Evolutionary conservation across 2,329 filamentous ascomycete species (phyloP), one percentile per base, ranked within the genome.

Genomic region (Ophiostoma ips): DNA sequence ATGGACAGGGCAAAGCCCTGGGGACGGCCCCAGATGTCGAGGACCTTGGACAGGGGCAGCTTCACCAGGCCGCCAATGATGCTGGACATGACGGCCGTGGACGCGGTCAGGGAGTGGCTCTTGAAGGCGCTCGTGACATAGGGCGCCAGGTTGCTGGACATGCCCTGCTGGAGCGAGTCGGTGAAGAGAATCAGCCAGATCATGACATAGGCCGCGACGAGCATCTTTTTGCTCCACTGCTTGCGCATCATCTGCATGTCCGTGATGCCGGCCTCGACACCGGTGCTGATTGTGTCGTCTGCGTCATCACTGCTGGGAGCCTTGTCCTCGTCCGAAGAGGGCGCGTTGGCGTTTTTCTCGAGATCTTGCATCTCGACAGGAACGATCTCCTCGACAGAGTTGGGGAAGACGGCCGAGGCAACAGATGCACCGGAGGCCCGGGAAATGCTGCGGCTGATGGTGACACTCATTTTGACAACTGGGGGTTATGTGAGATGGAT

Each of bases 21-120:
- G 16, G 75, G 69, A 41, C 76, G 72, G 52, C 75, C 77, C 64
- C 73, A 80, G 18, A 79, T 64, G 62, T 80, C 73, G 41, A 78
- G 67, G 16, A 79, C 63, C 58, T 80, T 80, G 24, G 76, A 74
- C 58, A 77, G 68, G 3, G 75, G 73, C 3, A 78, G 70, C 57
- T 76, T 76, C 46, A 71, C 66, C 10, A 77, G 69, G 5, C 58
- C 24, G 3, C 76, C 75, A 18, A 79, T 58, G 5, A 71, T 67
- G 53, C 46, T 52, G n/a, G 52, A 47, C 45, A 56, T 40, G 44
- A 58, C 51, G 31, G 36, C 31, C 15, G 52, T 49, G 4, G 56
- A 50, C 5, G 56, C 50, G 1, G 53, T 56, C 16, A 58, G 52
- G 10, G 55, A 57, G 45, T 58, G 56, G 35, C 40, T 16, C 5